Base-by-base conservation (phyloP, 2,329 filamentous ascomycete species). In the Pyricularia grisea region DNA sequence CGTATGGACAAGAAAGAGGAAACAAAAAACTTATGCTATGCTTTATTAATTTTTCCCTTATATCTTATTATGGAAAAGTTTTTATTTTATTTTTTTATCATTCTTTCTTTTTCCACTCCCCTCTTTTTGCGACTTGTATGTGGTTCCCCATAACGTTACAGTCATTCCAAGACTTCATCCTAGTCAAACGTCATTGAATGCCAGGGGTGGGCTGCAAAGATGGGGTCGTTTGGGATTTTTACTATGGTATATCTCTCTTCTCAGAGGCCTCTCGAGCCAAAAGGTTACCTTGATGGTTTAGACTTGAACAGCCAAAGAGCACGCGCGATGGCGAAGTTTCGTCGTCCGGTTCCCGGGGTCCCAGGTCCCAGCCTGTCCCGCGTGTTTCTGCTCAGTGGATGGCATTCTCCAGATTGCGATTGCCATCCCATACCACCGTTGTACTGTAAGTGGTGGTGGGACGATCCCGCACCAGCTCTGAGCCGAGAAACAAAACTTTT, bases 321-420 rank as follows among this genome's bases (percentile, higher is more conserved):
- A n/a, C 17, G 5, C 42, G 17, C 42, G 42, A 50, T 50, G 42
- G 42, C 42, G 42, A 50, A 36, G 42, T 50, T 50, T 17, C 42
- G 42, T n/a, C 42, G 42, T 50, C 1, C 42, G 42, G 42, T 50
- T 50, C 42, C 42, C 42, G 42, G 42, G 42, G 42, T 50, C 14
- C 42, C 42, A 50, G 20, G n/a, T n/a, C n/a, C n/a, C n/a, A n/a
- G n/a, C n/a, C n/a, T n/a, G 17, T 23, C 30, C 36, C 64, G 12
- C 28, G 31, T 36, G 33, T 23, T 65, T 36, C 5, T 25, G 23
- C 64, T n/a, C 64, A n/a, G n/a, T 66, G 42, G 42, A 50, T 50
- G 42, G 42, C 17, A 50, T 50, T 50, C 42, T 42, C 64, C 31
- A 33, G 17, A 66, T 66, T 66, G 64, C 64, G 64, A 66, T 66